Conservation (phyloP, 2,329 filamentous ascomycete species). For the Cytospora piceicola region DNA sequence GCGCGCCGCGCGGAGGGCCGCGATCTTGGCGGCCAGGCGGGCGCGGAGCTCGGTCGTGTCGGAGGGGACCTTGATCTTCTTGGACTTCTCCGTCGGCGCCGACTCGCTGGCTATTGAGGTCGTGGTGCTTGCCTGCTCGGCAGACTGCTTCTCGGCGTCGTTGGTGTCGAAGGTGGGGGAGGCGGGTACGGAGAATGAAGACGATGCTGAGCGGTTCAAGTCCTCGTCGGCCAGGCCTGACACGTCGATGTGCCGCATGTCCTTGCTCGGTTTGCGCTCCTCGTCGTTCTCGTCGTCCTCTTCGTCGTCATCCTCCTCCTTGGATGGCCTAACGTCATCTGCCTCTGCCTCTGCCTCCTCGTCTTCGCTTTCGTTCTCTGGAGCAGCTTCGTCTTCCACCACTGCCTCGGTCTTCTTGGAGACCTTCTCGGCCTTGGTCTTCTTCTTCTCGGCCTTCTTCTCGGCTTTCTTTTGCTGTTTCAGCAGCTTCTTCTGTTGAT, state of each 20-base stretch:
- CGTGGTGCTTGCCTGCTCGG: constrained; percentile 58
- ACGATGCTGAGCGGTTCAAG: constrained; percentile 45
- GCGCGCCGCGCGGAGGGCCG: constrained; percentile 79
- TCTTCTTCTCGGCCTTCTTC: constrained; percentile 35
- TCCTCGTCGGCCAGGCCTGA: constrained; percentile 53
- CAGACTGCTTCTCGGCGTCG: constrained; percentile 43
- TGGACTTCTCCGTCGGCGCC: constrained; percentile 63
- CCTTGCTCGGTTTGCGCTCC: constrained; percentile 34
- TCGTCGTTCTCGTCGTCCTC: constrained; percentile 36
- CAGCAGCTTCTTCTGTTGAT: constrained; percentile 27
- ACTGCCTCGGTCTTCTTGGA: neutral
- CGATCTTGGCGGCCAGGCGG: constrained; percentile 80
- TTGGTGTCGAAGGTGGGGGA: constrained; percentile 66
- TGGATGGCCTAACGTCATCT: constrained; percentile 31
- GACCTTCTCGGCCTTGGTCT: constrained; percentile 30
- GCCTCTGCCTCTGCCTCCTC: constrained; percentile 11
- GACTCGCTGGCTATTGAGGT: constrained; percentile 73
- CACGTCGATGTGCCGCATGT: constrained; percentile 51
- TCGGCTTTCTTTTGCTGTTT: constrained; percentile 35
- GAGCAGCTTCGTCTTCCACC: constrained; percentile 36
- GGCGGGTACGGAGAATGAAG: constrained; percentile 54
- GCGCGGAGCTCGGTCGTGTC: constrained; percentile 77
- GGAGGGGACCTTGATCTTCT: constrained; percentile 68
- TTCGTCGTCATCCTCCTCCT: constrained; percentile 35
- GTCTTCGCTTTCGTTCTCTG: constrained; percentile 45